These are phyloP conservation scores for Stropharia rugosoannulata DNA, from an alignment of 768 basidiomycete genomes.

Conservation along the genomic window DNA sequence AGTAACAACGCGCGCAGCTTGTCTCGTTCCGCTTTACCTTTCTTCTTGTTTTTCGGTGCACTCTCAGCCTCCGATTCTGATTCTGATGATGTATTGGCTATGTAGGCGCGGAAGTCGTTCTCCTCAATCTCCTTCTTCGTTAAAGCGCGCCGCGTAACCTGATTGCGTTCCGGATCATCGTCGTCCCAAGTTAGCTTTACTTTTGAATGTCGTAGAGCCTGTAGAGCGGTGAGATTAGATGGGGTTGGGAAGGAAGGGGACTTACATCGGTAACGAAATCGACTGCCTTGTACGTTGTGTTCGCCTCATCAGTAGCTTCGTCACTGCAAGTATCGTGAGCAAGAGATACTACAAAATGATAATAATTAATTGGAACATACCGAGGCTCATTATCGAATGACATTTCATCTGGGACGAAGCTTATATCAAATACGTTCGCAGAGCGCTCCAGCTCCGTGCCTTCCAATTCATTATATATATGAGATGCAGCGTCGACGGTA, in stretches of 20 bases:
- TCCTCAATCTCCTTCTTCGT: constrained; percentile 89
- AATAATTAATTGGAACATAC: constrained; percentile 35
- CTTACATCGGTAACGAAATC: constrained; percentile 94
- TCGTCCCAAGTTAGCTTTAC: constrained; percentile 99
- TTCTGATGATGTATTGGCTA: constrained; percentile 70
- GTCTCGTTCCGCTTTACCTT: constrained; percentile 53
- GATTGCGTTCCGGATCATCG: constrained; percentile 86
- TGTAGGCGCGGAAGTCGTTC: constrained; percentile 80
- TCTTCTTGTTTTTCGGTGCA: constrained; percentile 16
- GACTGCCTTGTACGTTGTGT: constrained; percentile 63
- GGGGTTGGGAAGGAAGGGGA: neutral
- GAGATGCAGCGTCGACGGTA: constrained; percentile 67
- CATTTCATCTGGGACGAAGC: constrained; percentile 92
- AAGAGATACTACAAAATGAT: neutral
- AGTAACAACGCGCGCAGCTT: constrained; percentile 78
- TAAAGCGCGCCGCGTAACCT: constrained; percentile 74
- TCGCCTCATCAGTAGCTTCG: constrained; percentile 71
- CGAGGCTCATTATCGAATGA: constrained; percentile 74
- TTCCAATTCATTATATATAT: constrained; percentile 84
- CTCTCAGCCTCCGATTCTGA: constrained; percentile 51
- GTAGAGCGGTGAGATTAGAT: neutral
- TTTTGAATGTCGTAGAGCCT: constrained; percentile 97
- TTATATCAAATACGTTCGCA: constrained; percentile 93
- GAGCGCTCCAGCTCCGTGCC: constrained; percentile 96
- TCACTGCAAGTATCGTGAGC: constrained; percentile 50